Evolutionary conservation across 1,139 yeast species (phyloP), one percentile per base, ranked within the genome.

Genomic region (Debaryomycetaceae sp.): DNA sequence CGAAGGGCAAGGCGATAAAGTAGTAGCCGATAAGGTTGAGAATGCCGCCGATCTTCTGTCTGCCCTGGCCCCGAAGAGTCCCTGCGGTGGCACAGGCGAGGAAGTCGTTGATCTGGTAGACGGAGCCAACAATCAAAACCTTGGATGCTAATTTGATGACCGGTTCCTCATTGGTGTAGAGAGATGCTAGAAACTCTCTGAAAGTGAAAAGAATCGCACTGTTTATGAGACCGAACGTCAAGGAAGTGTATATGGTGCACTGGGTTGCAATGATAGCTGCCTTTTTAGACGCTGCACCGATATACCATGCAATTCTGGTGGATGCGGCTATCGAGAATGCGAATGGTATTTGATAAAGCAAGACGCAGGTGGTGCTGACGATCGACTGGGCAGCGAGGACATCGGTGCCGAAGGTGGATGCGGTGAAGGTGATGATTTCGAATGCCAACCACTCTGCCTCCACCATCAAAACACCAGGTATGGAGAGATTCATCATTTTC

Each of bases 311-410:
- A 38, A 85, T 76, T 64, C 93, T 74, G 0, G 93, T 85, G 9
- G 90, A 81, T 1, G 87, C 77, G 4, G 90, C 88, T 42, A 86
- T 83, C 6, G 87, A 79, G 42, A 85, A 71, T 1, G 91, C 88
- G 65, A 85, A 83, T 5, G 93, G 91, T 14, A 85, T 70, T 60
- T 86, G 93, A 57, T 85, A 86, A 31, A 83, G 68, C 39, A 85
- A 67, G 6, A 84, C 83, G 56, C 87, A 82, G 7, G 86, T 75
- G 0, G 93, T 84, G 8, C 87, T 73, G 23, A 85, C 79, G 40
- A 86, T 80, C 5, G 87, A 80, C 62, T 86, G 91, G 0, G 91
- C 85, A 11, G 89, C 93, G 49, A 86, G 68, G 1, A 79, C 79
- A 6, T 71, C 75, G 2, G 89, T 82, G 30, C 93, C 87, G 53